Percentiles rank a stretch among this genome's conserved stretches.
Conservation (phyloP, 495 filamentous ascomycete species). For the Darksidea phi region DNA sequence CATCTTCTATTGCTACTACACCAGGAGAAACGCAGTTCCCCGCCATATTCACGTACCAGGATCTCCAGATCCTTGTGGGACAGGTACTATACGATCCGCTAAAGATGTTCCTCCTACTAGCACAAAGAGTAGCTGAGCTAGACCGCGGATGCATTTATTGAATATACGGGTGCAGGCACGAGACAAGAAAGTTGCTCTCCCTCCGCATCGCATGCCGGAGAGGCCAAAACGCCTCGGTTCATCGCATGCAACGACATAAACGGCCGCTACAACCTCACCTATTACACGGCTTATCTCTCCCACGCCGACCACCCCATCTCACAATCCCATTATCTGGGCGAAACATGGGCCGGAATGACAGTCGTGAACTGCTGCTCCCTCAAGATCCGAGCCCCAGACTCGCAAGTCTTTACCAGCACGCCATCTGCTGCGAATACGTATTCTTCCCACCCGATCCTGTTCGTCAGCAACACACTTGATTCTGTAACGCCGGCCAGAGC, state of each 20-base stretch:
- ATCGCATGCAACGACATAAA: conserved; percentile 54
- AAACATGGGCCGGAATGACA: conserved; percentile 38
- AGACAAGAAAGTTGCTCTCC: conserved; percentile 21
- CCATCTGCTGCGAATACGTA: conserved; percentile 48
- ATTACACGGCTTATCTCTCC: conserved; percentile 47
- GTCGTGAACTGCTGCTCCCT: conserved; percentile 38
- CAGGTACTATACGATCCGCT: conserved; percentile 58
- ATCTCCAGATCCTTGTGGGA: conserved; percentile 43
- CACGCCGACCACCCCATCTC: conserved; percentile 47
- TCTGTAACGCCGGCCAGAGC: conserved; percentile 54
- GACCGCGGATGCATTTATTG: conserved; percentile 53
- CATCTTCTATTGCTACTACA: conserved; percentile 45
- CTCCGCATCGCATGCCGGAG: neutral
- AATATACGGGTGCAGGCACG: conserved; percentile 35
- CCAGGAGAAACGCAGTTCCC: conserved; percentile 3
- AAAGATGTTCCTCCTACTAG: conserved; percentile 55
- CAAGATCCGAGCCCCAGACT: conserved; percentile 51
- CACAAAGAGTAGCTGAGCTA: conserved; percentile 54
- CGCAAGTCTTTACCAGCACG: conserved; percentile 55
- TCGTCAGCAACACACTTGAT: conserved; percentile 55
- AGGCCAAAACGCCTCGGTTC: conserved; percentile 1
- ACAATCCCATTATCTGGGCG: conserved; percentile 58
- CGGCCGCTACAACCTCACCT: conserved; percentile 56
- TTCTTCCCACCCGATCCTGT: conserved; percentile 53
- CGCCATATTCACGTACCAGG: conserved; percentile 37